Evolutionary conservation across 2,329 filamentous ascomycete species (phyloP).

Genomic region (Huntiella bhutanensis): DNA sequence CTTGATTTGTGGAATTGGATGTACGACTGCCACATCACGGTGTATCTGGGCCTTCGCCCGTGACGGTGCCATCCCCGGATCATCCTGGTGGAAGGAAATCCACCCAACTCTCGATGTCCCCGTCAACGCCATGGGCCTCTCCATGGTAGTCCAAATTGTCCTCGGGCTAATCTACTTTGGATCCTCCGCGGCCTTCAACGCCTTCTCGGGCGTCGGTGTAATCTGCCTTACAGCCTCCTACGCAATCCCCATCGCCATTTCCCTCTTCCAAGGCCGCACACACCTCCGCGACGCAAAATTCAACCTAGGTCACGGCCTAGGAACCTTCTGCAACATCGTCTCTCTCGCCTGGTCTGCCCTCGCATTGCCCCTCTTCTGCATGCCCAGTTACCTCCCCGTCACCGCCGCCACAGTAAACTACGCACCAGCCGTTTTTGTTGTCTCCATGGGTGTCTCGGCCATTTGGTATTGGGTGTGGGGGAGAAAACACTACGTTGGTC

Average conservation of each 20-base stretch:
- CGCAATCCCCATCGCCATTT: slow-evolving; percentile 46
- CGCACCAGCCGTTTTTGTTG: slow-evolving; percentile 54
- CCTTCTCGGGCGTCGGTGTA: slow-evolving; percentile 51
- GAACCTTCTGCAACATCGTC: slow-evolving; percentile 42
- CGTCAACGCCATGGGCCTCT: slow-evolving; percentile 54
- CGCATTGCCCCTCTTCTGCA: slow-evolving; percentile 56
- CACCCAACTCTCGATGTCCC: slow-evolving; percentile 45
- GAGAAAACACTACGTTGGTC: slow-evolving; percentile 47
- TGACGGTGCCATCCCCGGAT: slow-evolving; percentile 49
- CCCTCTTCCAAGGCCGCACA: slow-evolving; percentile 38
- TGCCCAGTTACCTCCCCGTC: slow-evolving; percentile 46
- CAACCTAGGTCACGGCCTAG: slow-evolving; percentile 38
- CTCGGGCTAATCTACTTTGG: slow-evolving; percentile 53
- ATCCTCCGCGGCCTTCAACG: slow-evolving; percentile 50
- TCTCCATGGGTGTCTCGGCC: slow-evolving; percentile 39
- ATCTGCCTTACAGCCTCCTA: slow-evolving; percentile 53
- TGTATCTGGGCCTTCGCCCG: slow-evolving; percentile 52
- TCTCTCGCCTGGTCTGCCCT: slow-evolving; percentile 49
- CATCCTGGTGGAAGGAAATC: slow-evolving; percentile 39
- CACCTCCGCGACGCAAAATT: slow-evolving; percentile 38
- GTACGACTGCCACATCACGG: slow-evolving; percentile 48
- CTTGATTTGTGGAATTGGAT: slow-evolving; percentile 48
- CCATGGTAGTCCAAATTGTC: slow-evolving; percentile 43
- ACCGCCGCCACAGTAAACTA: slow-evolving; percentile 47
- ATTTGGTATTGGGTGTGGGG: slow-evolving; percentile 54